Base-by-base conservation (phyloP, 106 monocot species). In the Gastrodia elata region DNA sequence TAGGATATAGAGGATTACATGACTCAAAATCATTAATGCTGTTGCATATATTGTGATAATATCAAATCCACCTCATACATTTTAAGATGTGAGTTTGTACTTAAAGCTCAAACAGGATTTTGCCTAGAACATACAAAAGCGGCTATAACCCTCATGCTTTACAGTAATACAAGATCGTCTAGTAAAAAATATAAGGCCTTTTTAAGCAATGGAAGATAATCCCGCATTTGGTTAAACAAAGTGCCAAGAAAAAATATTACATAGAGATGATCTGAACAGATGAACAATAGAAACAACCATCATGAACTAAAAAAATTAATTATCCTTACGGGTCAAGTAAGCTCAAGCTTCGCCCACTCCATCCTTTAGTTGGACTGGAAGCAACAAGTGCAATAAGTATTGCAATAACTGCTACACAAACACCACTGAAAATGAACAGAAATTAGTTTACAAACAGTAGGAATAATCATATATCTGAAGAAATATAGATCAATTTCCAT, bases 301-400 rank as follows among this genome's bases (percentile, higher is more conserved):
- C 22, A 69, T 40, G 69, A 69, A 39, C 35, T 13, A 39, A 40
- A 69, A 39, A 9, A 69, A 69, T n/a, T n/a, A 61, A 39, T 38
- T 8, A 24, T 39, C 40, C 79, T 86, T 88, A 97, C 97, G 97
- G 97, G 64, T 97, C 97, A 84, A 97, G 97, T 79, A 97, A 86
- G 86, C 97, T 97, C 82, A 97, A 85, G 77, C 97, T 97, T 55
- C 97, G 90, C 0, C 97, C 97, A 80, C 97, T 97, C 97, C 97
- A 97, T 75, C 97, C 97, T 83, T 97, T 97, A 76, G 97, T 97
- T 68, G 97, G 97, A 75, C 97, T 97, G 38, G 92, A 90, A 38
- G 97, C 92, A 68, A 97, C 97, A 75, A 97, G 74, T 77, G 97
- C 97, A 11, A 90, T 71, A 42, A 97, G 87, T 58, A 97, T 77